Conservation (phyloP, 805 yeast species). For the Priceomyces carsonii region DNA sequence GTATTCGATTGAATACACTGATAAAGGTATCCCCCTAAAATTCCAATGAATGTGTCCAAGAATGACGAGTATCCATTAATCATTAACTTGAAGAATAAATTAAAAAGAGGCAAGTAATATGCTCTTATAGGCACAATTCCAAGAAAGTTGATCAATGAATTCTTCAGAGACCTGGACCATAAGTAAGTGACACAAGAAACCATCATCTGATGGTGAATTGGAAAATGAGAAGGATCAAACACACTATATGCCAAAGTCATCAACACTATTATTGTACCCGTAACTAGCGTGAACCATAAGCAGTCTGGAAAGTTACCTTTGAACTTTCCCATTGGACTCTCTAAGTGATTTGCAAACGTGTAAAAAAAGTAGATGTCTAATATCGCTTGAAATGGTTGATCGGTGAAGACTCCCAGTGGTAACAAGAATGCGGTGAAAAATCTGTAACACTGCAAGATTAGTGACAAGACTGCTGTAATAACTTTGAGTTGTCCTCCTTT, state of each 20-base stretch:
- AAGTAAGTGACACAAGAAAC: constrained; percentile 57
- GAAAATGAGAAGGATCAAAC: constrained; percentile 17
- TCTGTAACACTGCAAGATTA: constrained; percentile 45
- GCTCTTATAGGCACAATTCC: constrained; percentile 55
- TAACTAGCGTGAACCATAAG: constrained; percentile 51
- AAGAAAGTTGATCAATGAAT: constrained; percentile 54
- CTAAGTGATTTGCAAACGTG: constrained; percentile 57
- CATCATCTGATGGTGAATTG: constrained; percentile 39
- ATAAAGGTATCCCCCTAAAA: constrained; percentile 57
- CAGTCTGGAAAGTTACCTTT: constrained; percentile 53
- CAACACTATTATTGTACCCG: constrained; percentile 48
- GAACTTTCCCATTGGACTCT: constrained; percentile 46
- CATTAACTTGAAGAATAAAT: constrained; percentile 33
- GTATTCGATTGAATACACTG: constrained; percentile 64
- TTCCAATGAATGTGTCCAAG: constrained; percentile 48
- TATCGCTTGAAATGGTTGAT: constrained; percentile 26
- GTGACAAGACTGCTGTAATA: constrained; percentile 8
- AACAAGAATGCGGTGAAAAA: constrained; percentile 52
- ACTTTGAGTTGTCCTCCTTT: constrained; percentile 5
- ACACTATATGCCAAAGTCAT: constrained; percentile 29
- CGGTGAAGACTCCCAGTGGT: constrained; percentile 31
- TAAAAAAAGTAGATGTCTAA: constrained; percentile 59
- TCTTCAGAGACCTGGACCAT: constrained; percentile 61
- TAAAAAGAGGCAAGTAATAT: constrained; percentile 51
- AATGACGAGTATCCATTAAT: constrained; percentile 44